Base-by-base conservation (phyloP, 768 basidiomycete species). In the Paxillus rubicundulus region DNA sequence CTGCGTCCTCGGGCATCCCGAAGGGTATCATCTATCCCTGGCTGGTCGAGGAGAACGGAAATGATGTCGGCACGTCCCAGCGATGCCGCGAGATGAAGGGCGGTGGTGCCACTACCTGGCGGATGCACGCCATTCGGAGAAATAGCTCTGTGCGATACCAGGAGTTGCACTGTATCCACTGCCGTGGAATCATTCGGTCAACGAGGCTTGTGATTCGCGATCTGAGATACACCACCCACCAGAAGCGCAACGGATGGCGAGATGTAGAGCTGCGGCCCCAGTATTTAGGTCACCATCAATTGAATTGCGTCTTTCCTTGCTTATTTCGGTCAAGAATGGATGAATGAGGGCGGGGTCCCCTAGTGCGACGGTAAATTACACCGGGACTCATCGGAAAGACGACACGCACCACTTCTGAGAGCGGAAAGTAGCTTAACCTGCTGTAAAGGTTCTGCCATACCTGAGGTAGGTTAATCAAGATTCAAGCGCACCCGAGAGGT, bases 281-380 rank as follows among this genome's bases (percentile, higher is more conserved):
- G 84, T 79, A 62, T 90, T 85, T 0, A 83, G 53, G 14, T 78
- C 76, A 13, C 68, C 71, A 17, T 80, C 81, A 0, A 63, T 50
- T 18, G 80, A 77, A 21, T 68, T 76, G 4, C 81, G 79, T 50
- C 74, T 79, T 58, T 87, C 84, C 65, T 84, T 86, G 45, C 78
- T 75, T 37, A 92, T 86, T 65, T 89, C 88, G 1, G 82, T 62
- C n/a, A 92, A 76, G 61, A 91, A 87, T 1, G 89, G 87, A 58
- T 89, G 87, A n/a, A 92, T 88, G 12, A 80, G 74, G 6, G 87
- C 79, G 0, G 87, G 85, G 58, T 92, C 87, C 28, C 89, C 89
- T 89, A 52, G 2, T 20, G 6, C 13, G 17, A 18, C 9, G 24
- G 45, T 44, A 21, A 13, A 42, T 45, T 33, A 54, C 28, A 16